phyloP scores from a whole-genome alignment of 1,284 basidiomycete genomes.

The Papiliotrema flavescens region DNA sequence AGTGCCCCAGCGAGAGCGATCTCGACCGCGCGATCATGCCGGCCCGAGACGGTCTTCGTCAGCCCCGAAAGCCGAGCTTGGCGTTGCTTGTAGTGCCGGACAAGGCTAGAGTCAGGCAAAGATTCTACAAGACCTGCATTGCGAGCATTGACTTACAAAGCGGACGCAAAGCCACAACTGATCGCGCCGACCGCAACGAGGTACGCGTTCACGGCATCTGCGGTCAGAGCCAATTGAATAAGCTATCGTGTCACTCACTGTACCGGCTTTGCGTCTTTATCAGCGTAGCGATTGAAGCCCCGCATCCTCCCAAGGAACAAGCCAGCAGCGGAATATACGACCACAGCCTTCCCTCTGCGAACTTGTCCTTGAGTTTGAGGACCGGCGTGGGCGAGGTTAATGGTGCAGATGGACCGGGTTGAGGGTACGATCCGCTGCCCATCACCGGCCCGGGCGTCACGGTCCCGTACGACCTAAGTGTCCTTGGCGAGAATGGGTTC shows the following conservation, averaged over 20 bases:
- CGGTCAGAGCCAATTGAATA: background rate
- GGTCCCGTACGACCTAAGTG: slow-evolving; percentile 9
- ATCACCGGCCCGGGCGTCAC: background rate
- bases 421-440: background rate
- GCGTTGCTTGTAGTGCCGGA: slow-evolving; percentile 4
- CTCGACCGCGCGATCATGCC: slow-evolving; percentile 25
- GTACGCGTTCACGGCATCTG: slow-evolving; percentile 7
- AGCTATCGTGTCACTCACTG: slow-evolving; percentile 15
- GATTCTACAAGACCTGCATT: background rate
- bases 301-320: slow-evolving; percentile 22
- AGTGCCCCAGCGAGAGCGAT: slow-evolving; percentile 17
- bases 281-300: slow-evolving; percentile 5
- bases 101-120: slow-evolving; percentile 3
- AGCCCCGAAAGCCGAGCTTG: slow-evolving; percentile 5
- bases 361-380: slow-evolving; percentile 21
- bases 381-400: background rate
- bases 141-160: slow-evolving; percentile 18
- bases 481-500: background rate
- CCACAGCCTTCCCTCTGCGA: slow-evolving; percentile 25
- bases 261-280: slow-evolving; percentile 15
- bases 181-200: background rate
- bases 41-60: slow-evolving; percentile 6
- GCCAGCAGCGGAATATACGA: slow-evolving; percentile 22
- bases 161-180: background rate
- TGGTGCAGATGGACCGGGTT: background rate